Evolutionary conservation across 1,284 basidiomycete species (phyloP).

Genomic region (Polyporus tsugae): DNA sequence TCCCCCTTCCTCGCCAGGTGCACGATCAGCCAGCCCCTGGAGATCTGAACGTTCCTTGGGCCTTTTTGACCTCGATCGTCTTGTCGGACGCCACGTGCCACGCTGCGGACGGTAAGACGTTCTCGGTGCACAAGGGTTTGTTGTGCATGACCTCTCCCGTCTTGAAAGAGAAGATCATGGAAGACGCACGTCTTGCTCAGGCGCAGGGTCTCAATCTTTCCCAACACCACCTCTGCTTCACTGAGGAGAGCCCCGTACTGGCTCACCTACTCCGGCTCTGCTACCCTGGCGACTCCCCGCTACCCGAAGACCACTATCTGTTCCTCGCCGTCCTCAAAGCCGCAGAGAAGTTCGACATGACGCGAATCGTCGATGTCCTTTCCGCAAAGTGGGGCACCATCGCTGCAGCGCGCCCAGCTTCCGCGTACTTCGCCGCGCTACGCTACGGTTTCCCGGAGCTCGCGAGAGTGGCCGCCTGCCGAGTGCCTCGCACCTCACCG

Average conservation of each 20-base stretch:
- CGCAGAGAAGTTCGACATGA: slow-evolving; percentile 37
- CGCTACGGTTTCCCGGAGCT: slow-evolving; percentile 19
- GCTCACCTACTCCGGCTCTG: slow-evolving; percentile 5
- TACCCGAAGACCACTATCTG: slow-evolving; percentile 11
- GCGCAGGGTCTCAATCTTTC: neutral
- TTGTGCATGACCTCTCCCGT: slow-evolving; percentile 53
- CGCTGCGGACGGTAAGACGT: slow-evolving; percentile 55
- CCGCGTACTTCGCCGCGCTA: slow-evolving; percentile 26
- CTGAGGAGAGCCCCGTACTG: neutral
- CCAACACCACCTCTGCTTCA: neutral
- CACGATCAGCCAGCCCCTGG: neutral
- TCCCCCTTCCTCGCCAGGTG: neutral
- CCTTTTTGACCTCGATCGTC: slow-evolving; percentile 14
- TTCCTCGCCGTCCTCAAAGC: slow-evolving; percentile 27
- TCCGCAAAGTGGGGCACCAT: slow-evolving; percentile 6
- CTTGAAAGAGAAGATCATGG: slow-evolving; percentile 1
- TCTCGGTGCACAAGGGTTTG: slow-evolving; percentile 52
- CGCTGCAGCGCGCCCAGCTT: slow-evolving; percentile 13
- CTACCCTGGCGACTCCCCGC: slow-evolving; percentile 20
- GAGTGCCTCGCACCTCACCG: neutral
- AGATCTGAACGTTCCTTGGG: neutral
- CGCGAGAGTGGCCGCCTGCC: slow-evolving; percentile 23
- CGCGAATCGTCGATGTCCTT: slow-evolving; percentile 10
- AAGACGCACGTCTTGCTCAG: neutral
- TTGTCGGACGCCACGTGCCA: slow-evolving; percentile 51